Conservation (phyloP, 306 rosid genomes). For the Castanopsis chinensis region DNA sequence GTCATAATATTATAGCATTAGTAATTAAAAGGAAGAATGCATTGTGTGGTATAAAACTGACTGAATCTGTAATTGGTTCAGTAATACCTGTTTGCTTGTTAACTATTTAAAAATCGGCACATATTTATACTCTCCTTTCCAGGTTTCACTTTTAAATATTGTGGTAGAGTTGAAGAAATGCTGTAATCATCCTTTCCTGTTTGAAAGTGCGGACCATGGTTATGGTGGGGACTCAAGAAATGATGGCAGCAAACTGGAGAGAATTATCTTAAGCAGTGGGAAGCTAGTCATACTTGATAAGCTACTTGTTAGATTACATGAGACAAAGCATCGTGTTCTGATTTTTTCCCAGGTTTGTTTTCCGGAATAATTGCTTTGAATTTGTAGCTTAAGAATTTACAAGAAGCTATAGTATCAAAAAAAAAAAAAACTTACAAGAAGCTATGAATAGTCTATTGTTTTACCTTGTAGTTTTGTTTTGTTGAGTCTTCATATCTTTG, state of each 20-base stretch:
- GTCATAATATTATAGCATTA: background rate
- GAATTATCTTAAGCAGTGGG: constrained; percentile 94
- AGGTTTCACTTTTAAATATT: constrained; percentile 96
- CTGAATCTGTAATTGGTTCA: constrained; percentile 10
- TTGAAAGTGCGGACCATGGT: constrained; percentile 99
- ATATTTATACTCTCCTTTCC: constrained; percentile 19
- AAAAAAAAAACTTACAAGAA: background rate
- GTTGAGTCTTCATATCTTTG: background rate
- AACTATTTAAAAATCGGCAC: constrained; percentile 1
- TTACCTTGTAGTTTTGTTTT: background rate
- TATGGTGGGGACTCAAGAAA: constrained; percentile 83
- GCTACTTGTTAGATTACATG: constrained; percentile 87
- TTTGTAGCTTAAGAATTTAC: constrained; percentile 11
- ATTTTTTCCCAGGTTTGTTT: constrained; percentile 93
- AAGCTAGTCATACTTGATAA: constrained; percentile 96
- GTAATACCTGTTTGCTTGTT: background rate
- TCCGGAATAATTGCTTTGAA: constrained; percentile 9
- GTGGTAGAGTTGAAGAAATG: constrained; percentile 99
- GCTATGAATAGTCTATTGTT: background rate
- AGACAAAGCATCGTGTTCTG: constrained; percentile 94
- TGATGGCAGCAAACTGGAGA: constrained; percentile 85
- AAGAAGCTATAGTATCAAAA: background rate
- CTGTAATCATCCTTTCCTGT: constrained; percentile 98
- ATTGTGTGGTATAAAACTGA: background rate
- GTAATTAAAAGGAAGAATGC: too few relatives aligned